Evolutionary conservation across 139 green algal species (phyloP), one percentile per base, ranked within the genome.

Genomic region (Bryopsis sp.): DNA sequence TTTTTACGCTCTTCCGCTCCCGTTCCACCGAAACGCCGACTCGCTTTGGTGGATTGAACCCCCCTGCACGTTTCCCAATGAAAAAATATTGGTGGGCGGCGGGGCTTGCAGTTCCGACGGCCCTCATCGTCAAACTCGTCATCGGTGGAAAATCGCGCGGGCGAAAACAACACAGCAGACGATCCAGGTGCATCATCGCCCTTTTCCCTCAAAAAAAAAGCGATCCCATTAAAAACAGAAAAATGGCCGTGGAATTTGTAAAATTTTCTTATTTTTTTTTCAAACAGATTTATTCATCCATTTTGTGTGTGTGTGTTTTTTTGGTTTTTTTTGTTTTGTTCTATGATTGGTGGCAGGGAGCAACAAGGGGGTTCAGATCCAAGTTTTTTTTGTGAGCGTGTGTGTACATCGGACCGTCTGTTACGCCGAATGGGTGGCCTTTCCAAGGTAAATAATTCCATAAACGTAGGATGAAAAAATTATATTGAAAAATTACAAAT

Each of bases 361-460:
- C 65, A 79, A 38, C 78, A 84, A 3, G 81, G 81, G 0, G 81
- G 74, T 39, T 68, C 62, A 26, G 79, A 85, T 39, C 77, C 78
- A 0, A 75, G 54, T n/a, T 97, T 97, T 72, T 82, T 95, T 24
- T 97, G 92, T 70, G 92, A 97, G 74, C 79, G 92, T 1, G 90
- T 97, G 26, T 97, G 92, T 85, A 92, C 92, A 3, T 94, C 89
- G 0, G 72, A 91, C 47, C 71, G 81, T 19, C 72, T 97, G 35
- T 75, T 97, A 50, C 75, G 80, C 15, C 78, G 83, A 1, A 76
- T 97, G 76, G 92, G 90, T 34, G 73, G 81, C 29, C 71, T 92
- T 6, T 78, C 89, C 8, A 95, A 94, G 81, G 87, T 90, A 28
- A 47, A 47, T 32, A 28, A 62, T n/a, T 22, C 58, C 11, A 19